Percentiles rank a stretch among this genome's conserved stretches.
Evolutionary conservation across 2,329 filamentous ascomycete genomes (phyloP).

Genomic region (Colletotrichum tropicale): DNA sequence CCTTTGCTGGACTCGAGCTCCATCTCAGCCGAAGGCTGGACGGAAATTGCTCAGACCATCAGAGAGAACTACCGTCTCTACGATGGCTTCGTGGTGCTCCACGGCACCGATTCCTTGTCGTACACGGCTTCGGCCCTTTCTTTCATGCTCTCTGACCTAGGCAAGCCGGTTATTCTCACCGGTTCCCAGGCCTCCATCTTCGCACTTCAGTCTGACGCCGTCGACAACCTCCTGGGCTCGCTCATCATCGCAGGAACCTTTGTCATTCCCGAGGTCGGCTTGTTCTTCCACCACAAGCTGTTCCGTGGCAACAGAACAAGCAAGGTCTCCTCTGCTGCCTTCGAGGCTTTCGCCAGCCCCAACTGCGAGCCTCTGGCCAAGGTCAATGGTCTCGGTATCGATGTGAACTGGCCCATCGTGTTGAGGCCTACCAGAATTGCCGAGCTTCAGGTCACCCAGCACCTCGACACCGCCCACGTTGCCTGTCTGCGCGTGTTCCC

Average conservation of each 20-base stretch:
- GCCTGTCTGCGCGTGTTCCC: conserved; percentile 90
- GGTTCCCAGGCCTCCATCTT: conserved; percentile 86
- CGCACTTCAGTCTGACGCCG: conserved; percentile 87
- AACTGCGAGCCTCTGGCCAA: conserved; percentile 83
- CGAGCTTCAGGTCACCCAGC: conserved; percentile 75
- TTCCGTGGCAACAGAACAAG: conserved; percentile 88
- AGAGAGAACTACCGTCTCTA: conserved; percentile 86
- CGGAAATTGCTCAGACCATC: conserved; percentile 80
- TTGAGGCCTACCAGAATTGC: conserved; percentile 75
- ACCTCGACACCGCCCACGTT: conserved; percentile 85
- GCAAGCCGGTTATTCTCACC: conserved; percentile 89
- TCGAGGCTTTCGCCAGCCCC: conserved; percentile 87
- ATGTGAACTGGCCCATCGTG: conserved; percentile 81
- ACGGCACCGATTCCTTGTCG: conserved; percentile 87
- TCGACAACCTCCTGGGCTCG: conserved; percentile 87
- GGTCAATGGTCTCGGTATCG: conserved; percentile 80
- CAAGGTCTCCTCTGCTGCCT: conserved; percentile 86
- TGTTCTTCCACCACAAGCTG: conserved; percentile 92
- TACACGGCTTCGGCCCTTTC: conserved; percentile 91
- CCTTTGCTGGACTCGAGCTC: conserved; percentile 88
- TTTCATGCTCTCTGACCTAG: conserved; percentile 91
- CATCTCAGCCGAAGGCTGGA: conserved; percentile 86
- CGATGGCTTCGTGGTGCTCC: conserved; percentile 89
- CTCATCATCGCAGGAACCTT: conserved; percentile 92
- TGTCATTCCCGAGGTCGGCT: conserved; percentile 88